Evolutionary conservation across 2,329 filamentous ascomycete species (phyloP), one percentile per base, ranked within the genome.

Genomic region (Calonectria leucothoes): DNA sequence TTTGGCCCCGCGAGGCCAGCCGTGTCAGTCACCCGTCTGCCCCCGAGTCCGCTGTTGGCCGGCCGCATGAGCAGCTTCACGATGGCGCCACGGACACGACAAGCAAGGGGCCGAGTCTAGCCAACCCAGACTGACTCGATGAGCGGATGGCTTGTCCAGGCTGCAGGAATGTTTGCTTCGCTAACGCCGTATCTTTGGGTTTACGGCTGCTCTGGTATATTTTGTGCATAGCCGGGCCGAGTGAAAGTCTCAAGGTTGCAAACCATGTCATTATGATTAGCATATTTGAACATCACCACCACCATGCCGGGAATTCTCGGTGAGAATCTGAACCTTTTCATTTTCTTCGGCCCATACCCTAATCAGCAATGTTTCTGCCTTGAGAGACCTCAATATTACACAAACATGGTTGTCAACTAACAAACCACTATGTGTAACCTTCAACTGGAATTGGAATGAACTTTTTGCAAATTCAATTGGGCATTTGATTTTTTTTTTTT

Each of bases 1-100:
- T 64, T 65, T 77, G 64, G 37, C 66, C 65, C 45, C 69, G 39
- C 72, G 71, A 73, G 35, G 52, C 3, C 3, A 42, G 39, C 17
- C 39, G 17, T n/a, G n/a, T n/a, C n/a, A n/a, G n/a, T n/a, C n/a
- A n/a, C n/a, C n/a, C n/a, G n/a, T n/a, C n/a, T n/a, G n/a, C n/a
- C n/a, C n/a, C n/a, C n/a, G n/a, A n/a, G n/a, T n/a, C n/a, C n/a
- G n/a, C n/a, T n/a, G n/a, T n/a, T n/a, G n/a, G n/a, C n/a, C n/a
- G n/a, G n/a, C 55, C 55, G 55, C 55, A 61, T 15, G 29, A 31
- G 7, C 29, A 55, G 29, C 15, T 31, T 55, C n/a, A 25, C 33
- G 35, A 61, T 23, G 15, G 33, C 55, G 33, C 55, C 55, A 10
- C 39, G 25, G 35, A 15, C 55, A 61, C 55, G 37, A 23, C 23